Percentiles rank a stretch among this genome's conserved stretches.
phyloP scores from a whole-genome alignment of 805 yeast genomes.

The Clavispora carvajalis region DNA sequence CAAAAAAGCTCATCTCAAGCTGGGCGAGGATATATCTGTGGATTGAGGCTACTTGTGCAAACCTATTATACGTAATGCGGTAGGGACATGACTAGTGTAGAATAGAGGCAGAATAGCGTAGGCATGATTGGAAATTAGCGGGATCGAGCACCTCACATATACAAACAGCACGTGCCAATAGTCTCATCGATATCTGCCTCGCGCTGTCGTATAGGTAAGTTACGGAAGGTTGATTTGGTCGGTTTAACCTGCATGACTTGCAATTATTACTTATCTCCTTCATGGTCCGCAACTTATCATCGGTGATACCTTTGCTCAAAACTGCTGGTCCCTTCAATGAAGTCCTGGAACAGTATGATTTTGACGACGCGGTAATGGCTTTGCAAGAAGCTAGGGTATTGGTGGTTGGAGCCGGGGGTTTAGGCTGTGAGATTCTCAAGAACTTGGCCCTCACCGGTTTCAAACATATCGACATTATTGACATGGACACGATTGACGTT shows the following conservation, averaged over 20 bases:
- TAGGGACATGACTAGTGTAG: too few species aligned
- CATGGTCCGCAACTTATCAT: conserved; percentile 10
- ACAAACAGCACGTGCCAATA: too few species aligned
- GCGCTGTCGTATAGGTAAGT: too few species aligned
- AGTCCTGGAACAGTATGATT: conserved; percentile 28
- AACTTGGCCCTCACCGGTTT: conserved; percentile 69
- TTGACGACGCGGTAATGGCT: conserved; percentile 17
- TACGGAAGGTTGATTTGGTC: too few species aligned
- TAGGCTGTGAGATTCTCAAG: conserved; percentile 77
- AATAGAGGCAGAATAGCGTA: too few species aligned
- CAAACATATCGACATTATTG: conserved; percentile 59
- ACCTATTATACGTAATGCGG: not conserved
- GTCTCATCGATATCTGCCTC: too few species aligned
- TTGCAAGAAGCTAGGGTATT: conserved; percentile 22
- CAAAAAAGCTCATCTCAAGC: conserved; percentile 21
- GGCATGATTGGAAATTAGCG: too few species aligned
- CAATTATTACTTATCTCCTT: not conserved
- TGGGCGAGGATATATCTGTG: not conserved
- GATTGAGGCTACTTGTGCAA: not conserved
- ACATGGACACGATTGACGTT: conserved; percentile 80
- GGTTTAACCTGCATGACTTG: not conserved
- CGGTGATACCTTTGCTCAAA: conserved; percentile 18
- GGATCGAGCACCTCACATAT: too few species aligned
- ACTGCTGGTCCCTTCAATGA: conserved; percentile 37
- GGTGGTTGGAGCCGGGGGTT: conserved; percentile 76